Evolutionary conservation across 345 rosid species (phyloP), one percentile per base, ranked within the genome.

Genomic region (Eucalyptus polyanthemos): DNA sequence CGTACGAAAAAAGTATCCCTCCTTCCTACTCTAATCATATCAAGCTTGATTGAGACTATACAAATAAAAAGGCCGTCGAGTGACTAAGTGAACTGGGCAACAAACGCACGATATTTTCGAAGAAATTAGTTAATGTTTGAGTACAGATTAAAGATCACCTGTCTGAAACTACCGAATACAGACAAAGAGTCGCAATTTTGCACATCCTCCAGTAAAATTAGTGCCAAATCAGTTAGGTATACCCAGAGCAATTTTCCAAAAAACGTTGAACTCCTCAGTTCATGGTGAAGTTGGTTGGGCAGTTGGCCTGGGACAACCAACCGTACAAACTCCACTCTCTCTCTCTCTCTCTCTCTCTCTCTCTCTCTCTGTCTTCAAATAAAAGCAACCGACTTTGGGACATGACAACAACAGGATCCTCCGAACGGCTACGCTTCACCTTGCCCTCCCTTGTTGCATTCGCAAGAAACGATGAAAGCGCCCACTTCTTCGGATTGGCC

Each of bases 321-420:
- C 92, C 44, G 34, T 95, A 94, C 83, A 72, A 72, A 80, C 93
- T 92, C 7, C 91, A 93, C 49, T n/a, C 11, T 87, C 88, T 88
- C 60, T 67, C 14, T 67, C 89, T 24, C 21, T 9, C 21, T 9
- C 81, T 69, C 47, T 62, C 69, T 62, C 37, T 29, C 19, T 29
- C 19, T n/a, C n/a, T n/a, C n/a, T n/a, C n/a, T n/a, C n/a, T 65
- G 5, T 65, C 76, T 65, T 65, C 37, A 65, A 4, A 72, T 72
- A 2, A 76, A 50, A 16, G 85, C 54, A 67, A 51, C 89, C 53
- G 50, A 37, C 53, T 56, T 56, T n/a, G 42, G 76, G 88, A 37
- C 83, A 40, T 6, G 45, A 76, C 27, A 37, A 40, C 47, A 11
- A 76, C 83, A 76, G 83, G 83, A 76, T 37, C 25, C 83, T 76